A percentile compares a stretch with the other conserved stretches of the same genome.
These are phyloP conservation scores for Gonapodya prolifera DNA, from an alignment of 192 early-diverging fungal genomes.

Conservation along the genomic window DNA sequence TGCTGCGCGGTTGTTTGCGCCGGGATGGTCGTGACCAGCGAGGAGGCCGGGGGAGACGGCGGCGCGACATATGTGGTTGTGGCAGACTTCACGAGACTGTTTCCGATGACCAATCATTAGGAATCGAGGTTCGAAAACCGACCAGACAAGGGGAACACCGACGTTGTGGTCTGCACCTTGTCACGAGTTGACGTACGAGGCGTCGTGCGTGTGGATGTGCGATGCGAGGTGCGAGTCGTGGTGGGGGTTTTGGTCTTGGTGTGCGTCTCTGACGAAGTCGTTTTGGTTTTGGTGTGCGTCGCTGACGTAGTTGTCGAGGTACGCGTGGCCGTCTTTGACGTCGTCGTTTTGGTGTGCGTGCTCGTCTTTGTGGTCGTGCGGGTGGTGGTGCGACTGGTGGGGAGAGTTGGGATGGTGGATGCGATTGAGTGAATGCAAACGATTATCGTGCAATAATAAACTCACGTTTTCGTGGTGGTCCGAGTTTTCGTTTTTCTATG, in stretches of 20 bases:
- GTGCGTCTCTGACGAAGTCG: not conserved
- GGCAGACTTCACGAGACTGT: no score
- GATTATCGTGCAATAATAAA: no score
- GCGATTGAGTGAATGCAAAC: no score
- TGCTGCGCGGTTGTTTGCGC: not conserved
- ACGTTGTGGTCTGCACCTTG: no score
- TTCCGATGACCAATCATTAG: no score
- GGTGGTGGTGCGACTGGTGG: not conserved
- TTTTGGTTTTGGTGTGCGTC: not conserved
- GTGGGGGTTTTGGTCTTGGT: not conserved
- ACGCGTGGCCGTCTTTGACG: not conserved
- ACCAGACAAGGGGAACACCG: no score
- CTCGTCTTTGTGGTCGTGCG: not conserved
- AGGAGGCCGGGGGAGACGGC: not conserved
- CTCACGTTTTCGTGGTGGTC: no score
- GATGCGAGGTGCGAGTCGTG: not conserved
- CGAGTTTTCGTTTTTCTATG: no score
- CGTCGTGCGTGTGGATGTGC: no score
- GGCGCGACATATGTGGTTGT: not conserved
- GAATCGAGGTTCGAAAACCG: no score
- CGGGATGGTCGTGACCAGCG: no score
- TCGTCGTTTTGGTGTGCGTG: not conserved
- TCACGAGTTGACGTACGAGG: no score
- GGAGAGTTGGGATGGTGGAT: not conserved
- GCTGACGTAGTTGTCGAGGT: not conserved